Evolutionary conservation across 129 eudicot species (phyloP).

Genomic region (Heracleum sosnowskyi): DNA sequence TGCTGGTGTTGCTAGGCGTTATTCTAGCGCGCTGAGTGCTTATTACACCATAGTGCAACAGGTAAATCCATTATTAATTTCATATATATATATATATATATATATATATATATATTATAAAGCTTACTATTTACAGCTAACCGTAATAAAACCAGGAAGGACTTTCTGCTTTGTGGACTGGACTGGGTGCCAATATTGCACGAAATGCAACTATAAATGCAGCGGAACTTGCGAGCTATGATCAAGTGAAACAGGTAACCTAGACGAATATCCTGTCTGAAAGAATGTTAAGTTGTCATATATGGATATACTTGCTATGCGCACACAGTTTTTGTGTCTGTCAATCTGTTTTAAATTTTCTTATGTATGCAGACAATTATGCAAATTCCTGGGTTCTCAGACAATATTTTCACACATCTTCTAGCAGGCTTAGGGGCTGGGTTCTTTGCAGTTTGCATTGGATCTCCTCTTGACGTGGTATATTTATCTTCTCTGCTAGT

Average conservation of each 20-base stretch:
- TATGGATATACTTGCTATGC: not conserved
- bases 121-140: not conserved
- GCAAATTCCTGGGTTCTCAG: conserved; percentile 74
- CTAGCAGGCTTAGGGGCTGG: conserved; percentile 96
- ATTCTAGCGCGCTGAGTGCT: conserved; percentile 77
- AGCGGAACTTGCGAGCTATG: conserved; percentile 96
- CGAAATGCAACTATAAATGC: conserved; percentile 92
- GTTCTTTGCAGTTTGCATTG: conserved; percentile 90
- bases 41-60: conserved; percentile 67
- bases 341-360: conserved; percentile 12
- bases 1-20: conserved; percentile 68
- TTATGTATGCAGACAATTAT: conserved; percentile 49
- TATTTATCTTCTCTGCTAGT: not conserved
- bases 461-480: conserved; percentile 99
- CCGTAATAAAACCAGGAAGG: conserved; percentile 56
- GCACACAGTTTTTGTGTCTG: not conserved
- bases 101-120: conserved; percentile 8
- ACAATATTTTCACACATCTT: conserved; percentile 68
- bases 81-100: conserved; percentile 3
- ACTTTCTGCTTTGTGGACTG: conserved; percentile 80
- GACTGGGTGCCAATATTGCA: conserved; percentile 91
- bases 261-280: conserved; percentile 4
- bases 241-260: conserved; percentile 82
- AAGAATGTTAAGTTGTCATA: not conserved
- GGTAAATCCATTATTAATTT: conserved; percentile 22